Evolutionary conservation across 2,329 filamentous ascomycete genomes (phyloP).

Genomic region (Cladophialophora psammophila): DNA sequence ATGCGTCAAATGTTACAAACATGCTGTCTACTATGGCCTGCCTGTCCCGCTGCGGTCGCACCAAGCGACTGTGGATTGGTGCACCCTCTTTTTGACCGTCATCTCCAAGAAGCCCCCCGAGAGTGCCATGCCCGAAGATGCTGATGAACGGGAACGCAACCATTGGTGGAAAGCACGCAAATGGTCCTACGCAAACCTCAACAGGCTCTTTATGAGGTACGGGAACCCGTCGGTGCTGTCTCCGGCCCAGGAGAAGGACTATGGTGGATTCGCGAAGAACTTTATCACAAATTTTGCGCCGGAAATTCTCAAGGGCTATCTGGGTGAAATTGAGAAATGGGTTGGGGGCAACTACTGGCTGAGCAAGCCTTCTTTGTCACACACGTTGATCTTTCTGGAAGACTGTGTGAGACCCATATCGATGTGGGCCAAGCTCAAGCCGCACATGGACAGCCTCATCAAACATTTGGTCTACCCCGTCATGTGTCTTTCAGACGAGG

Average conservation of each 20-base stretch:
- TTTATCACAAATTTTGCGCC: constrained; percentile 93
- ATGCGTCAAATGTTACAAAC: constrained; percentile 96
- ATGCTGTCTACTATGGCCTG: constrained; percentile 95
- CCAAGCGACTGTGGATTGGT: constrained; percentile 90
- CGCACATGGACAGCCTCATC: constrained; percentile 90
- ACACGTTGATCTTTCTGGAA: constrained; percentile 93
- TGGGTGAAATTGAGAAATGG: constrained; percentile 96
- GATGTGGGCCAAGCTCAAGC: constrained; percentile 94
- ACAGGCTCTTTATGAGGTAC: constrained; percentile 92
- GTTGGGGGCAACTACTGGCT: constrained; percentile 93
- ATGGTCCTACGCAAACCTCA: constrained; percentile 98
- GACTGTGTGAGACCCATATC: constrained; percentile 97
- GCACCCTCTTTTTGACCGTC: constrained; percentile 89
- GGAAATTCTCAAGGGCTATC: constrained; percentile 93
- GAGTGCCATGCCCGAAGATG: constrained; percentile 77
- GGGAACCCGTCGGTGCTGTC: constrained; percentile 82
- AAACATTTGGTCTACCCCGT: constrained; percentile 96
- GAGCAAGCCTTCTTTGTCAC: constrained; percentile 90
- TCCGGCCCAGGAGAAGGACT: constrained; percentile 76
- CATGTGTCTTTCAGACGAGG: constrained; percentile 88
- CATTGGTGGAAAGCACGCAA: constrained; percentile 99
- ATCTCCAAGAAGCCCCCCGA: constrained; percentile 85
- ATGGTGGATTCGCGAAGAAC: constrained; percentile 82
- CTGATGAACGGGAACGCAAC: constrained; percentile 86
- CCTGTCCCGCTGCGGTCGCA: constrained; percentile 78